These are phyloP conservation scores for Isoetes taiwanensis DNA, from an alignment of 75 land plant species.

Conservation along the genomic window DNA sequence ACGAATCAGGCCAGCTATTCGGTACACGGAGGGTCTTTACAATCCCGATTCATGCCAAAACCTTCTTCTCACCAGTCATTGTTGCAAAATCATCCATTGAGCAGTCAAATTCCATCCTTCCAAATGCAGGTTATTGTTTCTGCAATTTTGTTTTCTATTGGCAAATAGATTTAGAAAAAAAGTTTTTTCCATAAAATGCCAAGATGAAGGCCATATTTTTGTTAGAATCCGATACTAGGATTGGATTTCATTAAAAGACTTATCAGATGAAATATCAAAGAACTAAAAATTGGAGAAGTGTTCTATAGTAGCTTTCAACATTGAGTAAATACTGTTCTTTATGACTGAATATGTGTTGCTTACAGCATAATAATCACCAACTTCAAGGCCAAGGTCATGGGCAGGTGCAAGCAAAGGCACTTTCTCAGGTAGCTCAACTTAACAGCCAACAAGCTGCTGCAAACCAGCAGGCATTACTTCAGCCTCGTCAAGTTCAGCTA, in stretches of 20 bases:
- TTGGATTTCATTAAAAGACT: too few species aligned
- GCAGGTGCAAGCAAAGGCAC: conserved; percentile 21
- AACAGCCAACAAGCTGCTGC: conserved; percentile 15
- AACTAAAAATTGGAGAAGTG: too few species aligned
- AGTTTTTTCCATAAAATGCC: too few species aligned
- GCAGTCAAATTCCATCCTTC: conserved; percentile 10
- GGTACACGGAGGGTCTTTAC: conserved; percentile 5
- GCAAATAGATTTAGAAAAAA: too few species aligned
- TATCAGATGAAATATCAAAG: too few species aligned
- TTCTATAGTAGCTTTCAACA: too few species aligned
- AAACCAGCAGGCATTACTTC: conserved; percentile 14
- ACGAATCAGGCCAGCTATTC: conserved; percentile 4
- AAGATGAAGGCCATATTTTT: too few species aligned
- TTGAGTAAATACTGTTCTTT: too few species aligned
- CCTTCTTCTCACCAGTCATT: conserved; percentile 8
- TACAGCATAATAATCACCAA: too few species aligned
- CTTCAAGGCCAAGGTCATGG: conserved; percentile 16
- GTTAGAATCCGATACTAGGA: too few species aligned
- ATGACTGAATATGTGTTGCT: too few species aligned
- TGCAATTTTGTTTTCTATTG: neutral
- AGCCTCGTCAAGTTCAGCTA: conserved; percentile 17
- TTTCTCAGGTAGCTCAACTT: conserved; percentile 15
- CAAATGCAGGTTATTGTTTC: conserved; percentile 6
- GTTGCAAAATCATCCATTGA: conserved; percentile 7
- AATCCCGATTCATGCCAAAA: conserved; percentile 4